A percentile compares a stretch with the other conserved stretches of the same genome.
phyloP scores from a whole-genome alignment of 2,329 filamentous ascomycete genomes.

The Cladophialophora chaetospira region DNA sequence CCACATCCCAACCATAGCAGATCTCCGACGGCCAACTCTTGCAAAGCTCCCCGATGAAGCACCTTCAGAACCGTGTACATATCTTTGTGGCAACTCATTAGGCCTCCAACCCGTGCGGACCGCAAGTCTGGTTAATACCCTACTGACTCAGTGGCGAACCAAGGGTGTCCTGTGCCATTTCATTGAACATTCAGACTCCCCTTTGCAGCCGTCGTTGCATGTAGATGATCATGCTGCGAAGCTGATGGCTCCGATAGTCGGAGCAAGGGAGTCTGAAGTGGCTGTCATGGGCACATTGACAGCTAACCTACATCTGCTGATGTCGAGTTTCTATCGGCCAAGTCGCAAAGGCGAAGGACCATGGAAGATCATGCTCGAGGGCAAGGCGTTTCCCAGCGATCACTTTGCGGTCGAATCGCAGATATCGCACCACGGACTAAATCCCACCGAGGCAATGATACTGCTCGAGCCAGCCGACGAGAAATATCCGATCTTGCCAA shows the following conservation, averaged over 20 bases:
- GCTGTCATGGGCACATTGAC: constrained; percentile 88
- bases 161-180: constrained; percentile 88
- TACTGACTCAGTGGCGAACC: constrained; percentile 80
- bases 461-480: constrained; percentile 64
- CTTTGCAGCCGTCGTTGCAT: constrained; percentile 72
- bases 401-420: constrained; percentile 87
- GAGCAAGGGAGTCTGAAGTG: constrained; percentile 71
- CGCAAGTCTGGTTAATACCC: constrained; percentile 65
- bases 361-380: constrained; percentile 85
- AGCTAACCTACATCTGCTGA: constrained; percentile 75
- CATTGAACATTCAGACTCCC: constrained; percentile 65
- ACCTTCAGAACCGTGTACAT: constrained; percentile 56
- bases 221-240: constrained; percentile 73
- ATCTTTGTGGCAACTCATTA: constrained; percentile 88
- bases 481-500: constrained; percentile 63
- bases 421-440: constrained; percentile 68
- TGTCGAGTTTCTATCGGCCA: constrained; percentile 82
- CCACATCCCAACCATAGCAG: constrained; percentile 72
- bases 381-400: constrained; percentile 87
- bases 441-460: constrained; percentile 70
- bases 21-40: constrained; percentile 66
- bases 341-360: constrained; percentile 51
- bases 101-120: constrained; percentile 77
- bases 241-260: constrained; percentile 72
- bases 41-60: constrained; percentile 40